Conservation (phyloP, 2,329 filamentous ascomycete species). For the Aureobasidium sp. region DNA sequence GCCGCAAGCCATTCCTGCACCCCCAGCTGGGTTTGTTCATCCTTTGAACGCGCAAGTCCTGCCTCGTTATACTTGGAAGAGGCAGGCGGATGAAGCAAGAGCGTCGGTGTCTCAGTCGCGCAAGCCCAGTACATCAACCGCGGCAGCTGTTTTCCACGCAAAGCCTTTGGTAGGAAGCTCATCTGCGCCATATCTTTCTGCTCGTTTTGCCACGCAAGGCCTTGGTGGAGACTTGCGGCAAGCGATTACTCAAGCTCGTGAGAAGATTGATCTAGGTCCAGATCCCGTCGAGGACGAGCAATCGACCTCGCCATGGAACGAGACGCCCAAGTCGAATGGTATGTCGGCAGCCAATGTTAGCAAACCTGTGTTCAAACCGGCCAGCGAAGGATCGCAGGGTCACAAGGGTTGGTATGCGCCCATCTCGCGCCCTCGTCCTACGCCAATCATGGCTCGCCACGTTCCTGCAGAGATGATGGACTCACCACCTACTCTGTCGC, state of each 20-base stretch:
- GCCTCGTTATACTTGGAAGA: constrained; percentile 18
- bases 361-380: constrained; percentile 15
- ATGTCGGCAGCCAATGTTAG: background rate
- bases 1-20: background rate
- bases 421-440: constrained; percentile 25
- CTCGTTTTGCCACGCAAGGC: constrained; percentile 34
- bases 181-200: constrained; percentile 35
- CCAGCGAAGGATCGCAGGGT: constrained; percentile 22
- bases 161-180: constrained; percentile 12
- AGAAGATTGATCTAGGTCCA: constrained; percentile 28
- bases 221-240: constrained; percentile 34
- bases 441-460: constrained; percentile 24
- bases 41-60: constrained; percentile 16
- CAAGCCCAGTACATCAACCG: background rate
- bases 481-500: constrained; percentile 31
- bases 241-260: constrained; percentile 25
- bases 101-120: background rate
- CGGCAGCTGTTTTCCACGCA: background rate
- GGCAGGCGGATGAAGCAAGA: constrained; percentile 15
- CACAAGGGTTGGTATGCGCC: constrained; percentile 26
- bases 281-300: constrained; percentile 20
- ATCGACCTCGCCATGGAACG: background rate
- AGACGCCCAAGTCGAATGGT: background rate
- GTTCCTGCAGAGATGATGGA: constrained; percentile 21
- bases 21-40: constrained; percentile 14